Evolutionary conservation across 345 rosid genomes (phyloP).

Genomic region (Geranium brycei): DNA sequence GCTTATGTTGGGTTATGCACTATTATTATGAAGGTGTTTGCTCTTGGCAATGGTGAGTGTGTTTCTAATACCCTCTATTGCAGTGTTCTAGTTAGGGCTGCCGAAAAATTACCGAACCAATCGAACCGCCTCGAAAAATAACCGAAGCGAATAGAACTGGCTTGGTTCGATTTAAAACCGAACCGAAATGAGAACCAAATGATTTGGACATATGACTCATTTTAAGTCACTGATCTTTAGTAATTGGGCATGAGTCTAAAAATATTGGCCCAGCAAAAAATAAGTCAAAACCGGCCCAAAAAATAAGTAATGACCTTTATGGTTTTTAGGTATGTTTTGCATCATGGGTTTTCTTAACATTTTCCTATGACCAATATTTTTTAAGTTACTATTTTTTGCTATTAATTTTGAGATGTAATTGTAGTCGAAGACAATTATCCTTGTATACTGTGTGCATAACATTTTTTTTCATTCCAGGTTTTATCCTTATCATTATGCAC

Average conservation of each 20-base stretch:
- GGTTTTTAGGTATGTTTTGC: neutral
- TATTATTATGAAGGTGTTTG: constrained; percentile 94
- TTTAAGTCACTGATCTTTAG: too few relatives aligned
- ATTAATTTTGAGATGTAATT: neutral
- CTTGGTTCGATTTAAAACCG: too few relatives aligned
- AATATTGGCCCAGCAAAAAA: too few relatives aligned
- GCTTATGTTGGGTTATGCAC: constrained; percentile 96
- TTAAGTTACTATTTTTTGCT: neutral
- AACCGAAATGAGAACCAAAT: too few relatives aligned
- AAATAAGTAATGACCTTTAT: neutral
- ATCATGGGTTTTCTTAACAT: neutral
- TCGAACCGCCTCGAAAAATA: too few relatives aligned
- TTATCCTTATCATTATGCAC: constrained; percentile 96
- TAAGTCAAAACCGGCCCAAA: too few relatives aligned
- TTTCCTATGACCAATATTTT: too few relatives aligned
- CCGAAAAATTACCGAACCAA: too few relatives aligned
- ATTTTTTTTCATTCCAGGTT: constrained; percentile 40
- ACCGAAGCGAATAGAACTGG: too few relatives aligned
- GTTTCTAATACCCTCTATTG: constrained; percentile 13
- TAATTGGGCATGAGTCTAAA: too few relatives aligned
- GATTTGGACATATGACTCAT: too few relatives aligned
- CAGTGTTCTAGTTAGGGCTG: neutral
- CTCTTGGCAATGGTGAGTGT: constrained; percentile 82
- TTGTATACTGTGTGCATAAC: neutral
- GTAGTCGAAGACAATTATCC: neutral